Percentiles rank a stretch among this genome's conserved stretches.
phyloP scores from a whole-genome alignment of 148 eudicot genomes.

The Vaccinium darrowii region DNA sequence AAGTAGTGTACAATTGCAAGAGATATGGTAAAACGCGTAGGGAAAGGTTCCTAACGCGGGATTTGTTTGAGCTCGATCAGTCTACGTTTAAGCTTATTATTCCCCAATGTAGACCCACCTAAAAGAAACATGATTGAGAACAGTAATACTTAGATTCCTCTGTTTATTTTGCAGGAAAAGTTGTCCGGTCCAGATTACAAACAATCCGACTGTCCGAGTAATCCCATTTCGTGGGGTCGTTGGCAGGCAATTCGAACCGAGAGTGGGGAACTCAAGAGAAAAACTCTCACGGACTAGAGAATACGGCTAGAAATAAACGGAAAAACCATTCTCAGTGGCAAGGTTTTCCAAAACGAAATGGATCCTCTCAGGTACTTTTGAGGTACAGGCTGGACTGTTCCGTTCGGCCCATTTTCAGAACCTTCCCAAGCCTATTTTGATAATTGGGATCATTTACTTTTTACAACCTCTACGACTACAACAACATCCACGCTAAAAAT shows the following conservation, averaged over 20 bases:
- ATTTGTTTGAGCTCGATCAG: background rate
- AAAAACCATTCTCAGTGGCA: background rate
- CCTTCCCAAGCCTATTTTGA: background rate
- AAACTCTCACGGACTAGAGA: background rate
- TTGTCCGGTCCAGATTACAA: background rate
- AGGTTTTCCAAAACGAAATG: background rate
- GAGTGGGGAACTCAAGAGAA: background rate
- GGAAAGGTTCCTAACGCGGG: background rate
- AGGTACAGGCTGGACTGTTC: too few species aligned
- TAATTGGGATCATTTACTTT: background rate
- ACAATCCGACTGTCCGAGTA: background rate
- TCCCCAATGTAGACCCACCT: too few species aligned
- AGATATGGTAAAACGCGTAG: background rate
- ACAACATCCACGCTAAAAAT: background rate
- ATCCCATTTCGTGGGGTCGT: background rate
- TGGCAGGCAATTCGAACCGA: background rate
- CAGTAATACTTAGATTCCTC: too few species aligned
- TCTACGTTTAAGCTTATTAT: too few species aligned
- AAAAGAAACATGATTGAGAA: too few species aligned
- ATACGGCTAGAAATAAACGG: background rate
- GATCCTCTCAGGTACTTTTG: background rate
- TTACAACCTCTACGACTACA: too few species aligned
- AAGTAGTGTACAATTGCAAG: background rate
- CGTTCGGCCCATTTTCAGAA: background rate
- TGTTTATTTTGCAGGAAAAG: too few species aligned